Percentiles rank a stretch among this genome's conserved stretches.
Evolutionary conservation across 2,329 filamentous ascomycete genomes (phyloP).

Genomic region (Trichoderma atroviride): DNA sequence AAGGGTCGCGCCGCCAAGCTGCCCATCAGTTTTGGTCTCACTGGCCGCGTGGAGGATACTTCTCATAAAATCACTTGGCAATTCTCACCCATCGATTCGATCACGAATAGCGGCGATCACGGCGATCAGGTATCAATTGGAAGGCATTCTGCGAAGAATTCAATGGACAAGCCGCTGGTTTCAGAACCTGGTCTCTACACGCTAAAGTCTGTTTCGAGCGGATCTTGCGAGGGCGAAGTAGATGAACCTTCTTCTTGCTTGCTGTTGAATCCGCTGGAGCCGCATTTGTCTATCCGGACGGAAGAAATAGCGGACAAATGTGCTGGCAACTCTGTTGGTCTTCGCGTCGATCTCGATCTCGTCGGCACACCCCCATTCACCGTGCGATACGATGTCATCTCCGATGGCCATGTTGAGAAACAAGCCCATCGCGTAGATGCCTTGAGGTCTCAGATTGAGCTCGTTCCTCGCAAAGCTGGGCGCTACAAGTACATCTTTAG

Average conservation of each 20-base stretch:
- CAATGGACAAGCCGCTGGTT: constrained; percentile 67
- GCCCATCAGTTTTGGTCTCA: constrained; percentile 70
- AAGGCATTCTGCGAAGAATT: constrained; percentile 62
- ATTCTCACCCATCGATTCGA: constrained; percentile 73
- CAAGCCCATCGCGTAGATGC: constrained; percentile 64
- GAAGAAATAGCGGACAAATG: constrained; percentile 94
- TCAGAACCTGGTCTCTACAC: constrained; percentile 84
- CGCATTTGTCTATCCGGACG: constrained; percentile 70
- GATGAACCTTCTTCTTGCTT: constrained; percentile 93
- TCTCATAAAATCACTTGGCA: constrained; percentile 77
- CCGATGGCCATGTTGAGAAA: constrained; percentile 58
- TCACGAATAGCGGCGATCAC: constrained; percentile 72
- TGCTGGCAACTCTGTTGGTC: constrained; percentile 87
- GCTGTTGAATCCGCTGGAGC: constrained; percentile 87
- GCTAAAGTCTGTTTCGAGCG: constrained; percentile 75
- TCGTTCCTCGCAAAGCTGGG: constrained; percentile 79
- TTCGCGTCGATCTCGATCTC: constrained; percentile 85
- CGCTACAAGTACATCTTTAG: constrained; percentile 85
- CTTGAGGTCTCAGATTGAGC: constrained; percentile 79
- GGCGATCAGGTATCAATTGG: constrained; percentile 60
- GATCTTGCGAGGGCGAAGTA: constrained; percentile 83
- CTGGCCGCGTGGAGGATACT: constrained; percentile 60
- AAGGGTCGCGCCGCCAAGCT: constrained; percentile 69
- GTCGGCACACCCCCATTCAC: constrained; percentile 90
- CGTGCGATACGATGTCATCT: constrained; percentile 75